Percentiles rank a stretch among this genome's conserved stretches.
Conservation (phyloP, 108 stramenopile genomes). For the Craspedostauros australis region DNA sequence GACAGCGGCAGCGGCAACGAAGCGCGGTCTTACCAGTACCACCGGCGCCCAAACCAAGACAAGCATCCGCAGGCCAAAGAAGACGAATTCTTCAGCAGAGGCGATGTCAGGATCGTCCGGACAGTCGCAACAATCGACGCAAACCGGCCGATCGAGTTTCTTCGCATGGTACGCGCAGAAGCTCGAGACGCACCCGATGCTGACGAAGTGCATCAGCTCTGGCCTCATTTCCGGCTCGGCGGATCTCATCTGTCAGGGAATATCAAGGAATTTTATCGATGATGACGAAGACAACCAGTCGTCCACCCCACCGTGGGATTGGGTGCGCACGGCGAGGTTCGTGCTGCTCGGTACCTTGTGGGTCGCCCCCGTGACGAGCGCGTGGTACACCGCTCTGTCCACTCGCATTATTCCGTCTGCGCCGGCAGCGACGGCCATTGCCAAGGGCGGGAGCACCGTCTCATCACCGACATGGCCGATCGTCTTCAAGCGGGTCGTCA, state of each 20-base stretch:
- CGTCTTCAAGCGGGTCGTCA: slow-evolving; percentile 41
- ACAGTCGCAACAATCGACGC: too few species aligned
- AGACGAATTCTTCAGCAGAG: too few species aligned
- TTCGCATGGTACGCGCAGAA: slow-evolving; percentile 55
- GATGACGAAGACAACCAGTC: background rate
- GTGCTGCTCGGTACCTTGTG: slow-evolving; percentile 52
- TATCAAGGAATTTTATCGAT: slow-evolving; percentile 7
- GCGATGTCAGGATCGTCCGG: too few species aligned
- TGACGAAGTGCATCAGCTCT: slow-evolving; percentile 66
- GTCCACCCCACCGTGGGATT: slow-evolving; percentile 22
- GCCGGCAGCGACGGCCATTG: too few species aligned
- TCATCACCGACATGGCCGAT: too few species aligned
- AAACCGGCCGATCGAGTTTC: background rate
- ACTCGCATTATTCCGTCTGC: slow-evolving; percentile 14
- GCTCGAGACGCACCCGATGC: slow-evolving; percentile 65
- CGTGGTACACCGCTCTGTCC: slow-evolving; percentile 55
- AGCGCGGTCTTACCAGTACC: too few species aligned
- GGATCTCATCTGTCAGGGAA: slow-evolving; percentile 75
- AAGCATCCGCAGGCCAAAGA: too few species aligned
- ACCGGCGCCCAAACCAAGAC: too few species aligned
- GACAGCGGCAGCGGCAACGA: too few species aligned
- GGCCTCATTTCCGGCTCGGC: slow-evolving; percentile 66
- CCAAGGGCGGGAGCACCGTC: slow-evolving; percentile 24
- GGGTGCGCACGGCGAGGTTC: slow-evolving; percentile 54
- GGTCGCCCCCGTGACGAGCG: slow-evolving; percentile 77